Evolutionary conservation across 169 alveolate species (phyloP).

Genomic region (Plasmodium relictum): DNA sequence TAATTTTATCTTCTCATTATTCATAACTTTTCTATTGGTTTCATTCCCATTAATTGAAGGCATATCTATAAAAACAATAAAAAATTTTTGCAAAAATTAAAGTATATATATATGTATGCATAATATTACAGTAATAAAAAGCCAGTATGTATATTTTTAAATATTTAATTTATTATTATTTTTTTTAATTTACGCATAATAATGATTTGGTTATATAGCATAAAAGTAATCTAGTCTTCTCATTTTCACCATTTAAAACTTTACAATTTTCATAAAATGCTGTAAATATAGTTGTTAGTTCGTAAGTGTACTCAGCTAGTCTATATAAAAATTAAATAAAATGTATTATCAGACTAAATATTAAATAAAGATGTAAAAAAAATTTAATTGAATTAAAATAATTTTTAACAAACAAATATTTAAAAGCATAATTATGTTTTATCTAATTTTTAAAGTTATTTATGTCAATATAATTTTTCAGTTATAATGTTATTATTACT

Average conservation of each 20-base stretch:
- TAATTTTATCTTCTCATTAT: neutral
- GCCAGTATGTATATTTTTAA: conserved; percentile 65
- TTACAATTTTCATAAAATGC: conserved; percentile 95
- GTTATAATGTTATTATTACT: conserved; percentile 35
- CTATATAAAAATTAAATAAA: conserved; percentile 80
- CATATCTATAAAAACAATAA: conserved; percentile 31
- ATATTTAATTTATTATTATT: conserved; percentile 82
- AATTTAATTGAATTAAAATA: neutral
- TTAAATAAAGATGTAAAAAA: neutral
- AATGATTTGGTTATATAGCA: conserved; percentile 92
- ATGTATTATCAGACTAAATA: neutral
- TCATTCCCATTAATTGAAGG: conserved; percentile 42
- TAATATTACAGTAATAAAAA: neutral
- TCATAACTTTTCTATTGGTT: conserved; percentile 59
- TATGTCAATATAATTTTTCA: neutral
- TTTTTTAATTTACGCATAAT: conserved; percentile 85
- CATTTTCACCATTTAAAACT: conserved; percentile 93
- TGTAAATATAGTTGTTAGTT: conserved; percentile 93
- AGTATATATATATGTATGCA: conserved; percentile 4
- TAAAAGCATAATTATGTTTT: neutral
- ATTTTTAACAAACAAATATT: neutral
- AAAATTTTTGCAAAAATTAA: neutral
- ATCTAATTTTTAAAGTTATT: neutral
- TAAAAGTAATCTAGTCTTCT: conserved; percentile 92
- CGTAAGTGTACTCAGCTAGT: conserved; percentile 96